Evolutionary conservation across 2,329 filamentous ascomycete genomes (phyloP).

Genomic region (Aspergillus phoenicis): DNA sequence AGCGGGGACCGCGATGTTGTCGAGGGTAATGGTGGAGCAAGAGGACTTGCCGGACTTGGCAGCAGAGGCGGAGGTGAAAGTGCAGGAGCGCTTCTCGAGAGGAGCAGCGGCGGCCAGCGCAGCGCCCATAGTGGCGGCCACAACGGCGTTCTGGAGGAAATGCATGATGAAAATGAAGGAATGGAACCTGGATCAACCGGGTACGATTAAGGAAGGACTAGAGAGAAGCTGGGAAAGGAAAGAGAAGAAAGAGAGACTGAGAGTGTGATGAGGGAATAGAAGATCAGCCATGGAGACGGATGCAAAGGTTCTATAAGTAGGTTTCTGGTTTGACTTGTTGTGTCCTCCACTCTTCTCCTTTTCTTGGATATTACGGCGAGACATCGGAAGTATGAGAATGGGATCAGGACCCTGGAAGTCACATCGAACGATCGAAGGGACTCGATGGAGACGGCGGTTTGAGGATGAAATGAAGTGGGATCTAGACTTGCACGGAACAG

Average conservation of each 20-base stretch:
- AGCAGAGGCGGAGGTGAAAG: conserved; percentile 34
- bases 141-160: conserved; percentile 16
- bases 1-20: conserved; percentile 39
- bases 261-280: not conserved
- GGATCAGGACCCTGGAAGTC: not conserved
- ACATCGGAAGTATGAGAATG: not conserved
- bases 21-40: conserved; percentile 44
- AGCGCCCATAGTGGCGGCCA: conserved; percentile 19
- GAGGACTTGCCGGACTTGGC: conserved; percentile 31
- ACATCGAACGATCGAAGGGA: not conserved
- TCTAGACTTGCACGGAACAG: not conserved
- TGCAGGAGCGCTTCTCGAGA: conserved; percentile 26
- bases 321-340: not conserved
- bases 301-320: not conserved
- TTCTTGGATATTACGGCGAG: not conserved
- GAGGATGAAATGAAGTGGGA: not conserved
- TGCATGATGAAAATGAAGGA: conserved; percentile 17
- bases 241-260: not conserved
- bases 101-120: conserved; percentile 19
- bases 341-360: not conserved
- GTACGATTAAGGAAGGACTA: conserved; percentile 12
- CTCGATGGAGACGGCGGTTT: not conserved
- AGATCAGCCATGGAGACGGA: not conserved
- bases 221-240: not conserved
- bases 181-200: conserved; percentile 17